Base-by-base conservation (phyloP, 768 basidiomycete genomes). In the Asterophora parasitica region DNA sequence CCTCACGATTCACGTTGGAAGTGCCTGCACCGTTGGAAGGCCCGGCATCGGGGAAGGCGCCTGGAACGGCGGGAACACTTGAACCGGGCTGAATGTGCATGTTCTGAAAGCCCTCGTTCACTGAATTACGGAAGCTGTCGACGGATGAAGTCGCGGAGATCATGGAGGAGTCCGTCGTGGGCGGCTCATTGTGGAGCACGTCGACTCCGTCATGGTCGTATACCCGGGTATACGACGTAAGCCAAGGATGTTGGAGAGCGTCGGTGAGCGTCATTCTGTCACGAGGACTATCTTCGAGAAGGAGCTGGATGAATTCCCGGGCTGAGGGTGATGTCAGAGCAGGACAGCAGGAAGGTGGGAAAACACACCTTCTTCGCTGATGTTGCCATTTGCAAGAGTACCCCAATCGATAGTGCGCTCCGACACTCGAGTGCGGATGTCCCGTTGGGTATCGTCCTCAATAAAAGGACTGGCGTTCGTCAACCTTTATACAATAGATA, bases 241-340 rank as follows among this genome's bases (percentile, higher is more conserved):
- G 74, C 95, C 95, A 98, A 1, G 81, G 79, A 56, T 97, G 92
- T 0, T 64, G 20, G 8, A 88, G 74, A 0, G 92, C 85, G 0
- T 77, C 72, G 2, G 72, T 67, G 50, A 93, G 74, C 5, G 83
- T 80, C 77, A 95, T 79, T n/a, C 94, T 82, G 11, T 61, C 51
- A 0, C 52, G 54, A 0, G 92, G 90, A 46, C 88, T 73, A 31
- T 71, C 69, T 42, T 79, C 74, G 12, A 97, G 77, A 8, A 97
- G 76, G 2, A 64, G 55, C 2, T 63, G 62, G 42, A 95, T 75
- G 60, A 97, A 95, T 51, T 82, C 71, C 43, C 74, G 63, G 1
- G 73, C 92, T 86, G 54, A 8, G 42, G 38, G 57, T 43, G 37
- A 42, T 26, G 20, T 40, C 10, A 34, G 28, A 32, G 13, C 19